phyloP scores from a whole-genome alignment of 352 stramenopile genomes.

The Pythium rhizo-oryzae region DNA sequence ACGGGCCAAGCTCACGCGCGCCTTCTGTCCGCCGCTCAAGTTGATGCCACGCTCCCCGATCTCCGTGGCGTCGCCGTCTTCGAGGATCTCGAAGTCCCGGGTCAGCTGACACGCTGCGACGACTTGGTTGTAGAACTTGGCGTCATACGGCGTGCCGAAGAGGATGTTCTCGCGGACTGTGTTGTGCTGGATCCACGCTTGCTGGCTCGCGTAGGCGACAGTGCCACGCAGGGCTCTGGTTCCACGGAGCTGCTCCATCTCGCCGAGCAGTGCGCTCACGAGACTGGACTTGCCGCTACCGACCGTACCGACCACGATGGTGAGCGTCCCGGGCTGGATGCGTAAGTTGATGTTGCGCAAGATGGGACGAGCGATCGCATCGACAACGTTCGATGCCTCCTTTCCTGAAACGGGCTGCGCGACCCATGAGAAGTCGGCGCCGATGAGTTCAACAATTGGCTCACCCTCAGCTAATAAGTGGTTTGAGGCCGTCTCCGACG shows the following conservation, averaged over 20 bases:
- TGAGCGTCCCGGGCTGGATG: conserved; percentile 48
- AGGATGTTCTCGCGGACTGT: conserved; percentile 38
- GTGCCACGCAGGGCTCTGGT: conserved; percentile 16
- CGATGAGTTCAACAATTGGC: conserved; percentile 28
- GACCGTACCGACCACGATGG: conserved; percentile 55
- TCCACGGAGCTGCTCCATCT: conserved; percentile 36
- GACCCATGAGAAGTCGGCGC: conserved; percentile 42
- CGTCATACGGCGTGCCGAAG: conserved; percentile 29
- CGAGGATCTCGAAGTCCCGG: conserved; percentile 62
- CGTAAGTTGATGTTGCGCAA: conserved; percentile 46
- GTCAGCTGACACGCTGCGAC: conserved; percentile 52
- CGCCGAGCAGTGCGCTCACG: conserved; percentile 41
- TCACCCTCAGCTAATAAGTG: conserved; percentile 9
- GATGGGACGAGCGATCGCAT: neutral
- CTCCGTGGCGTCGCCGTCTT: conserved; percentile 67
- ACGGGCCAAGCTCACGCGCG: conserved; percentile 31
- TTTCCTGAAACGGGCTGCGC: neutral
- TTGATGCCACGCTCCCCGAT: conserved; percentile 56
- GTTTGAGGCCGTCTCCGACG: neutral
- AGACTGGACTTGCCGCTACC: conserved; percentile 61
- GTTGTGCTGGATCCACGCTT: conserved; percentile 39
- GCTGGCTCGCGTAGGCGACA: conserved; percentile 33
- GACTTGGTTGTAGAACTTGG: conserved; percentile 32
- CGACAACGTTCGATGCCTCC: neutral
- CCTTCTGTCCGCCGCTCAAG: conserved; percentile 36